Evolutionary conservation across 192 early-diverging fungal species (phyloP), one percentile per base, ranked within the genome.

Genomic region (Cladochytrium replicatum): DNA sequence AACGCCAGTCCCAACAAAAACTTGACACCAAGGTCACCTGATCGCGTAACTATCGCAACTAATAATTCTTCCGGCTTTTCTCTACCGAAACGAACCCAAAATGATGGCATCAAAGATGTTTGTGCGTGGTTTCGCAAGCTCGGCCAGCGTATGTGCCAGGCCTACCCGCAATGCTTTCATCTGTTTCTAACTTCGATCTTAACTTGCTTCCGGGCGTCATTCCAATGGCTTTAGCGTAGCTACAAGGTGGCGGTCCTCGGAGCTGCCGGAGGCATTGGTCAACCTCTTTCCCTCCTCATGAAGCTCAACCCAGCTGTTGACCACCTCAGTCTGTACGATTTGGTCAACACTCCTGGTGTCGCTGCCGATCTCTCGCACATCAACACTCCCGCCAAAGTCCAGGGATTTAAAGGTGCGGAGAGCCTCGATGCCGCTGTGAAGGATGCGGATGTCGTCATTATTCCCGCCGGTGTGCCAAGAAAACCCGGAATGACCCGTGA

Each of bases 401-500:
- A 52, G 50, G 48, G 7, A n/a, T 55, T 24, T 52, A 13, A 37
- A 44, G 11, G 11, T 37, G 17, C n/a, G n/a, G n/a, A n/a, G n/a
- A 19, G 24, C 42, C 7, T 15, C 42, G 42, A 9, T 43, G 76
- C 63, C 7, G 87, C 89, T n/a, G 67, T 91, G 41, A 61, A 57
- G 37, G 76, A 67, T 26, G 59, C 83, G 32, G 59, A 83, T 40
- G 63, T 89, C 34, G 84, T 93, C 50, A 84, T 94, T 44, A 92
- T 97, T 63, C 91, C 93, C 38, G 93, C 93, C 50, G 93, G 93
- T 57, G 88, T 97, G 11, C 93, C 93, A 52, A 81, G 93, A 64
- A 97, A 97, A 84, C 93, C 91, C 48, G 91, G 90, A 26, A 97
- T 97, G 93, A 91, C 93, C 55, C 85, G 93, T 68, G 91, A 97